A percentile compares a stretch with the other conserved stretches of the same genome.
Evolutionary conservation across 208 protist species (phyloP).

Genomic region (Vickermania ingenoplastis): DNA sequence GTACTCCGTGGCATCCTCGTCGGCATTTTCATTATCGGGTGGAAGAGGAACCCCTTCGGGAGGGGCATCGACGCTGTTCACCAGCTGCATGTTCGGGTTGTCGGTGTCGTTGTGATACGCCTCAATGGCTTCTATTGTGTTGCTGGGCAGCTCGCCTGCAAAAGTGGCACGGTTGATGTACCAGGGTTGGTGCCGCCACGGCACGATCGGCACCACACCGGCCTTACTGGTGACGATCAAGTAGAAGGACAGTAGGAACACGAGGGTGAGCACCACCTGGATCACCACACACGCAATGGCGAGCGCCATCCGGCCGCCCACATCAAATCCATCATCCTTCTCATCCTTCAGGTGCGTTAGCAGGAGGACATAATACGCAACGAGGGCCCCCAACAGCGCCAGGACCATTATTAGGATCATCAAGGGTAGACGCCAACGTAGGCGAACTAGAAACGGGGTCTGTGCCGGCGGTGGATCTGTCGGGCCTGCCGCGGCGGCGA

Average conservation of each 20-base stretch:
- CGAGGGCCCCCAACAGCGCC: not conserved
- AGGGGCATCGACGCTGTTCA: not conserved
- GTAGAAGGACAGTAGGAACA: not conserved
- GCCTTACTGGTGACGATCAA: not conserved
- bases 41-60: not conserved
- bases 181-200: not conserved
- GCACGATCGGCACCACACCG: not conserved
- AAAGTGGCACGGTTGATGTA: not conserved
- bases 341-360: not conserved
- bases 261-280: not conserved
- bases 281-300: not conserved
- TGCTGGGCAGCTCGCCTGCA: not conserved
- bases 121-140: not conserved
- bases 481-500: not conserved
- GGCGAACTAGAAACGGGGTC: constrained; percentile 1
- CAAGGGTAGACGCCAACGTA: not conserved
- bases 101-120: not conserved
- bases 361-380: not conserved
- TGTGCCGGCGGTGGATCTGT: constrained; percentile 11
- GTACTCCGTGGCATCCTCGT: not conserved
- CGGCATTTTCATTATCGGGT: not conserved
- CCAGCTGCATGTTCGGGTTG: not conserved
- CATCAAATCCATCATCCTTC: not conserved
- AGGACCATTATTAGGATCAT: not conserved
- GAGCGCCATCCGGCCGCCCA: not conserved